Base-by-base conservation (phyloP, 768 basidiomycete species). In the Suillus subaureus region DNA sequence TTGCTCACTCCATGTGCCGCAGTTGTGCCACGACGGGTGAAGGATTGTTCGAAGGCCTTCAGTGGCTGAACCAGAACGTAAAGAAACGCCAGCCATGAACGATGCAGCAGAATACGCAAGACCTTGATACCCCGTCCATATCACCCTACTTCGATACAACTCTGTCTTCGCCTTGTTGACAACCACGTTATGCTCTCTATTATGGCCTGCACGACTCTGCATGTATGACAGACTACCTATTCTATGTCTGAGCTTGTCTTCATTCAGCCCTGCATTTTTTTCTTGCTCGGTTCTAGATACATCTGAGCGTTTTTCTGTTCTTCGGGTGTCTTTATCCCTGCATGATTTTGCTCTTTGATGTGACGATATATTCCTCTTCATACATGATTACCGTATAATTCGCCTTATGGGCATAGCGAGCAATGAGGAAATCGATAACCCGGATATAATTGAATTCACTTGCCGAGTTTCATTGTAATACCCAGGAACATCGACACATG, bases 1-100 rank as follows among this genome's bases (percentile, higher is more conserved):
- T 71, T 52, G 21, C 65, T 61, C 35, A 9, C 37, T 51, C 45
- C 18, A 63, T 42, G 23, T 45, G 12, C 40, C 11, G 12, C 67
- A 97, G 96, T 79, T 97, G 96, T 74, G 96, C 96, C 21, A 96
- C 95, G 35, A 96, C 95, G 33, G 97, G 97, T 37, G 97, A 98
- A 77, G 97, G 97, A 64, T 84, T 99, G 21, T 97, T 98, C 71
- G 97, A 99, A 78, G 97, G 97, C 51, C 87, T 98, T 55, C 94
- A 96, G 78, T 98, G 96, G 96, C 82, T 98, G 72, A 96, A 94
- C 62, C 94, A 96, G 80, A 97, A 97, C 77, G 94, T 97, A 74
- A 96, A 97, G 85, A 94, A 94, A 77, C 90, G 91, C 69, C 90
- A 92, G 79, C 87, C 85, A 79, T 93, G 78, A 83, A 71, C 64